A percentile compares a stretch with the other conserved stretches of the same genome.
Conservation (phyloP, 2,329 filamentous ascomycete genomes). For the Hymenoscyphus infarciens region DNA sequence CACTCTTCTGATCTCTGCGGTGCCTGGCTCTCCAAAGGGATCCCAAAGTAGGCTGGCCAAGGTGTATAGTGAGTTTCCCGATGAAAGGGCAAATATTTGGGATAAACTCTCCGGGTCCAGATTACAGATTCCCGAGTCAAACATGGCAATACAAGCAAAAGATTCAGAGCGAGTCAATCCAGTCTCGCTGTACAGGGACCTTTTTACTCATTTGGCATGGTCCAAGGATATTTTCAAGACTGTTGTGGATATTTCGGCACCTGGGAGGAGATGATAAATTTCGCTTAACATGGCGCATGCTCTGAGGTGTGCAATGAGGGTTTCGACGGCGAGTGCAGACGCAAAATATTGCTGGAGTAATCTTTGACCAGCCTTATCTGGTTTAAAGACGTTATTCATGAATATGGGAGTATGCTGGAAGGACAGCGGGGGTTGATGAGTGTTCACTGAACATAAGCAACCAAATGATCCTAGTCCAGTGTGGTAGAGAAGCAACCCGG, state of each 20-base stretch:
- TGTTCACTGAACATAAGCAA: too few relatives aligned
- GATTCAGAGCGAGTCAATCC: neutral
- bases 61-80: slow-evolving; percentile 30
- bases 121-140: slow-evolving; percentile 16
- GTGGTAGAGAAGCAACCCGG: too few relatives aligned
- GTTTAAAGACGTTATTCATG: neutral
- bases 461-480: too few relatives aligned
- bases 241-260: slow-evolving; percentile 11
- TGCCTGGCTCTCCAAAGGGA: slow-evolving; percentile 13
- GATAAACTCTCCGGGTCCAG: neutral
- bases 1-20: slow-evolving; percentile 23
- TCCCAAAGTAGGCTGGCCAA: slow-evolving; percentile 25
- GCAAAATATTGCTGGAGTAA: neutral
- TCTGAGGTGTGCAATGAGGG: slow-evolving; percentile 1
- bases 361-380: neutral
- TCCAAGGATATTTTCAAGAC: neutral
- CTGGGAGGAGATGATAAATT: slow-evolving; percentile 13
- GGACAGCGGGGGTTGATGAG: too few relatives aligned
- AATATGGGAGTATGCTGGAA: neutral
- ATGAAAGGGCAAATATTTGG: slow-evolving; percentile 27
- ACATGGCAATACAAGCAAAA: slow-evolving; percentile 8
- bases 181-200: neutral
- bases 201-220: slow-evolving; percentile 8
- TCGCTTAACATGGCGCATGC: slow-evolving; percentile 13
- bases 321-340: neutral